Conservation (phyloP, 345 rosid genomes). For the Arabidopsis thaliana region TAIR10.1 NC_003074.8:19235001-19235500, state of each 20-base stretch:
- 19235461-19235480: conserved; percentile 99
- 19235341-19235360: conserved; percentile 37
- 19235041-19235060: background rate
- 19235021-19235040: conserved; percentile 26
- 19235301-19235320: background rate
- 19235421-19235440: conserved; percentile 99
- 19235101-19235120: conserved; percentile 37
- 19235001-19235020: background rate
- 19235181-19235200: background rate
- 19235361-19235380: conserved; percentile 62
- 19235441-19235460: conserved; percentile 99
- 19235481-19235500: conserved; percentile 95
- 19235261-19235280: conserved; percentile 10
- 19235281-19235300: conserved; percentile 8
- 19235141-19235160: conserved; percentile 41
- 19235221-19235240: conserved; percentile 35
- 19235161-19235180: conserved; percentile 32
- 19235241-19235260: conserved; percentile 21
- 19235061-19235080: conserved; percentile 17
- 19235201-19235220: conserved; percentile 34
- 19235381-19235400: conserved; percentile 96
- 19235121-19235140: conserved; percentile 35
- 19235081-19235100: conserved; percentile 24
- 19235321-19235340: conserved; percentile 16
- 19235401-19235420: conserved; percentile 99